Evolutionary conservation across 2,329 filamentous ascomycete genomes (phyloP), one percentile per base, ranked within the genome.

Genomic region (Aspergillus brunneoviolaceus): DNA sequence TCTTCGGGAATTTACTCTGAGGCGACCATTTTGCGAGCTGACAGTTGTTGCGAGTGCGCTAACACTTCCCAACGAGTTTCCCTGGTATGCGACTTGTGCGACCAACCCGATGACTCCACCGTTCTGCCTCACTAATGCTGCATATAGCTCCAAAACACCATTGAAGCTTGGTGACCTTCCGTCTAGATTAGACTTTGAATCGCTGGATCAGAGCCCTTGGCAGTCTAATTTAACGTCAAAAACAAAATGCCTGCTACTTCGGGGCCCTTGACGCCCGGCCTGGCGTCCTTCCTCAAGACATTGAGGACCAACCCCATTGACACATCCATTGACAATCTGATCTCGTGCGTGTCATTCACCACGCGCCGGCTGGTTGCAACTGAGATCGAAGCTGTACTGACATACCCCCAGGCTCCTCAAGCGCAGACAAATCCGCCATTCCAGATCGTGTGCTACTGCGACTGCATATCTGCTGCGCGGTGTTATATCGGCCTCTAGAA

Each of bases 391-490:
- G 55, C 51, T 47, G 54, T 59, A 58, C 68, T 68, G 58, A 69
- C 60, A 60, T 58, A 51, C 33, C 16, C 49, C 27, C 68, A 95
- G 91, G 55, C 87, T 97, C 21, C 85, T 99, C 65, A 97, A 96
- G 77, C 85, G 93, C 74, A 85, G 93, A 69, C 94, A 98, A 74
- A 96, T 99, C 71, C 87, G 86, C 63, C 91, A 91, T 66, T 91
- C 93, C 51, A 87, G 95, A 75, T 87, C 90, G 75, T 97, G 93
- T 78, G 95, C 95, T 59, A 87, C 95, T 60, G 93, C 93, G 62
- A 98, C 94, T 2, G 91, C 93, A 23, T 90, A 96, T 69, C 87
- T 98, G 29, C 87, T 99, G 49, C 85, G 92, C 55, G 89, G 91
- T 62, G 90, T 97, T 23, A 91, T 99, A 55, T 90, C 90, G 35